Base-by-base conservation (phyloP, 1,284 basidiomycete genomes). In the Phaffia rhodozyma region DNA sequence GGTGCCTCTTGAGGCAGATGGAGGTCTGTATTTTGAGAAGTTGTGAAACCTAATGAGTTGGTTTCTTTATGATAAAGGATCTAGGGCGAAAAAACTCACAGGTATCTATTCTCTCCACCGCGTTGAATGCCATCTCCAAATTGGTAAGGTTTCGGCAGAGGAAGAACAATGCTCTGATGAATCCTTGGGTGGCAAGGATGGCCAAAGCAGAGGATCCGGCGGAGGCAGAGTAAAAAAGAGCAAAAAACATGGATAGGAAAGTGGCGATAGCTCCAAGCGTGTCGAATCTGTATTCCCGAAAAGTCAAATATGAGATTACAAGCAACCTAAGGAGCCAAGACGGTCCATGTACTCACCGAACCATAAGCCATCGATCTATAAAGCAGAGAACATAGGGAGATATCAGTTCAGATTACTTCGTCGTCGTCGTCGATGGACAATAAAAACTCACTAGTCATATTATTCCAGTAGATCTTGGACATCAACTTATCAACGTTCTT, bases 1-100 rank as follows among this genome's bases (percentile, higher is more conserved):
- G 89, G 84, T 3, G 89, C 84, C 72, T 93, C 91, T 71, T 89
- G 86, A 0, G 89, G 87, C n/a, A 93, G 79, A 60, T 87, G 81
- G 23, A 93, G 81, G 71, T 93, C 61, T 62, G 13, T 1, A 3
- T 21, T 30, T 23, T 20, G 48, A 13, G 2, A n/a, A 48, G 49
- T 27, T 11, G 25, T 18, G 6, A 27, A 2, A 20, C 48, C 43
- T 23, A 9, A 38, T 21, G 11, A 21, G 18, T 51, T 16, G 23
- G 18, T 20, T n/a, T 2, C 11, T 11, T 23, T 11, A n/a, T 1
- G 4, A 48, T 25, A 23, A 1, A 16, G 47, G 34, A 23, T 27
- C 32, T 5, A 51, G 50, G 34, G 6, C 13, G 20, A 20, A 16
- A 27, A 34, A 4, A 50, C 61, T 29, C 13, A 57, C 61, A 94